Base-by-base conservation (phyloP, 148 eudicot species). In the Vaccinium myrtillus region DNA sequence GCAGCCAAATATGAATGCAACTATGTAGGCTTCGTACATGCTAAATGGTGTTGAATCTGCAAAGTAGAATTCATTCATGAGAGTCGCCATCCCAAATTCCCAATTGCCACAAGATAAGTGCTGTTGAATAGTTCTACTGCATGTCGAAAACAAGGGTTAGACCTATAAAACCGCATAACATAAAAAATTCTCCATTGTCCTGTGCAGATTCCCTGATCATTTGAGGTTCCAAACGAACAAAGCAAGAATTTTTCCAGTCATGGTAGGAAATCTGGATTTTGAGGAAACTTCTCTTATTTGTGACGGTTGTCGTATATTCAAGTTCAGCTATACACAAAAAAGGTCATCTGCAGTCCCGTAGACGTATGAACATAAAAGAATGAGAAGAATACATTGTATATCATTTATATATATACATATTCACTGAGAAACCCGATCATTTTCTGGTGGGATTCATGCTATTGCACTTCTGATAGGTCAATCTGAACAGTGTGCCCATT, bases 351-450 rank as follows among this genome's bases (percentile, higher is more conserved):
- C 65, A 70, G 65, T 71, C 51, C 51, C 51, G 32, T n/a, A 49
- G 49, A 53, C 7, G 4, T 82, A 81, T 82, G 75, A 50, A 71
- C 63, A 82, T 16, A 30, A 70, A 82, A 71, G 84, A 82, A 82
- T 82, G 78, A 82, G 84, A 82, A 82, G 77, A 71, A 82, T 82
- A 82, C 78, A 71, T 70, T 7, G 43, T 27, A 13, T 51, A 19
- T 14, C 51, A 48, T 13, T 70, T 82, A 53, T 32, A 15, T 82
- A 53, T 71, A 70, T 53, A 82, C 78, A 71, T 69, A 82, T 82
- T 51, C 84, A 82, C 78, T 15, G 61, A 25, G 59, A 82, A 70
- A 82, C 84, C 53, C 0, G 58, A 49, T 82, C 65, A 12, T 12
- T 71, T 70, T 16, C 15, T 8, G 49, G 27, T 8, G 58, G 48